phyloP scores from a whole-genome alignment of 176 grass and related monocot species.

The Dactylis glomerata region DNA sequence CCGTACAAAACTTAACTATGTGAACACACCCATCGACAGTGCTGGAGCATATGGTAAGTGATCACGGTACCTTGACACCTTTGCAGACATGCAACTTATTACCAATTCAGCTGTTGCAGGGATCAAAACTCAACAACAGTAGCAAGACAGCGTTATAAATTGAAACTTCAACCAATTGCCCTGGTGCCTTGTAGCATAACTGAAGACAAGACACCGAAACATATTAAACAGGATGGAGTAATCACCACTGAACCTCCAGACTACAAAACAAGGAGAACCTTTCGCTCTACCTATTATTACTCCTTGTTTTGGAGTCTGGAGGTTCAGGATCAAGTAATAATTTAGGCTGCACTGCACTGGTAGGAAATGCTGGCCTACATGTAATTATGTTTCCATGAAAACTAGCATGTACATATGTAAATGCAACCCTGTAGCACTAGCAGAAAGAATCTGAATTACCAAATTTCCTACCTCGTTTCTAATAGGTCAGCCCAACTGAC shows the following conservation, averaged over 20 bases:
- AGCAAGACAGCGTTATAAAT: neutral
- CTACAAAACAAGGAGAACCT: neutral
- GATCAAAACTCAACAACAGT: neutral
- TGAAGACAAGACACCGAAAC: neutral
- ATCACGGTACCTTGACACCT: conserved; percentile 32
- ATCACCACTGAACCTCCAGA: neutral
- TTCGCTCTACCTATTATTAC: neutral
- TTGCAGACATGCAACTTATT: conserved; percentile 33
- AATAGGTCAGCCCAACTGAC: too few relatives aligned
- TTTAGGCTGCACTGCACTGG: neutral
- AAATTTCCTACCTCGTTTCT: neutral
- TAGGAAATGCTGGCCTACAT: neutral
- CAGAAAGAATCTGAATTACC: neutral
- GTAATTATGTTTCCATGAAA: neutral
- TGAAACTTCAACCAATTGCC: neutral
- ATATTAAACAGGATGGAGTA: neutral
- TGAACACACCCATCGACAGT: neutral
- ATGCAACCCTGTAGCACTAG: neutral
- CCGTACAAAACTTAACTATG: neutral
- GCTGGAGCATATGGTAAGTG: neutral
- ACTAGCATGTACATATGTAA: neutral
- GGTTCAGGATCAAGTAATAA: neutral
- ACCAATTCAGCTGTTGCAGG: neutral
- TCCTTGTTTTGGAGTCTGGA: too few relatives aligned
- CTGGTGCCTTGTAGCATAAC: neutral